phyloP scores from a whole-genome alignment of 2,329 filamentous ascomycete genomes.

The Arthrobotrys entomopaga region DNA sequence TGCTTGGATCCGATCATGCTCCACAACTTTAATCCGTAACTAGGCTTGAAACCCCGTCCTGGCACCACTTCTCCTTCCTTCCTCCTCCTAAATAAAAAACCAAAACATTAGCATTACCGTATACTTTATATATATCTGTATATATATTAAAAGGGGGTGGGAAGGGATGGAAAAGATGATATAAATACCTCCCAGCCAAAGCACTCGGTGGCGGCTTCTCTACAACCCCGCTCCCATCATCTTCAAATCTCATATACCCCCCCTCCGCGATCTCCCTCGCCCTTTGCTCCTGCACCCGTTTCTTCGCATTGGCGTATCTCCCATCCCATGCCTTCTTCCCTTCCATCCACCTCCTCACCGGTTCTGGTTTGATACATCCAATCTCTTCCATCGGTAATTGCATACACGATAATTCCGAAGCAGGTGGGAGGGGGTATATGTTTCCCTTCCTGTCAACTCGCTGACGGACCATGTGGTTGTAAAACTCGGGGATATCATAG shows the following conservation, averaged over 20 bases:
- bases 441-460: slow-evolving; percentile 80
- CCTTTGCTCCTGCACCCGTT: slow-evolving; percentile 77
- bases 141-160: slow-evolving; percentile 55
- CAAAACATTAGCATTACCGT: slow-evolving; percentile 64
- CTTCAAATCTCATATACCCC: slow-evolving; percentile 40
- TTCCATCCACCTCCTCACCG: slow-evolving; percentile 83
- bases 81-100: slow-evolving; percentile 20
- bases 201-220: slow-evolving; percentile 87
- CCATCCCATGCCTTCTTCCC: slow-evolving; percentile 78
- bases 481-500: slow-evolving; percentile 66
- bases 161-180: slow-evolving; percentile 44
- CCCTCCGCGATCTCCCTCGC: slow-evolving; percentile 77
- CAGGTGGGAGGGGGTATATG: slow-evolving; percentile 74
- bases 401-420: slow-evolving; percentile 74
- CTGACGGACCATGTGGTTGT: slow-evolving; percentile 90
- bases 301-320: slow-evolving; percentile 74
- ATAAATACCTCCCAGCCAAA: slow-evolving; percentile 72
- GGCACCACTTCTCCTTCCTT: slow-evolving; percentile 38
- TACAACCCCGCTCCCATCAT: slow-evolving; percentile 62
- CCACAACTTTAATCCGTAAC: slow-evolving; percentile 83
- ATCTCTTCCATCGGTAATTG: slow-evolving; percentile 73
- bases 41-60: slow-evolving; percentile 61
- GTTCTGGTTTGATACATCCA: slow-evolving; percentile 80
- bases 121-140: slow-evolving; percentile 66
- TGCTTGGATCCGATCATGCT: slow-evolving; percentile 88